Evolutionary conservation across 345 rosid genomes (phyloP).

Genomic region (Eucalyptus coolabah): DNA sequence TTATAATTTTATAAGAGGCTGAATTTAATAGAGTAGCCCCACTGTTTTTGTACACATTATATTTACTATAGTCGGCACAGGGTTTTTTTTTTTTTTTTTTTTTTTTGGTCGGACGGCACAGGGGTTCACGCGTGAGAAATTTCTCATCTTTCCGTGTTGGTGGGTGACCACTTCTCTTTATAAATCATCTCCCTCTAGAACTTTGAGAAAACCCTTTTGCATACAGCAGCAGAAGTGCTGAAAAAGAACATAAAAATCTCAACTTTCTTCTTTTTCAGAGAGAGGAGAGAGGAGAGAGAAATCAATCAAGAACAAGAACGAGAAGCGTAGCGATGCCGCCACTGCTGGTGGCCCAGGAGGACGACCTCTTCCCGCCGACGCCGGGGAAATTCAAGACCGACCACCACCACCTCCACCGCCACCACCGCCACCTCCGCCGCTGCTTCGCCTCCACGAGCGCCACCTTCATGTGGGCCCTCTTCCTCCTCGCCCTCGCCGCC

Average conservation of each 20-base stretch:
- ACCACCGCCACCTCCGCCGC: slow-evolving; percentile 60
- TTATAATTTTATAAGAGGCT: not conserved
- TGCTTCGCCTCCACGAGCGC: slow-evolving; percentile 82
- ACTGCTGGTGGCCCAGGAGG: slow-evolving; percentile 17
- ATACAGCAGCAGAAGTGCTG: not conserved
- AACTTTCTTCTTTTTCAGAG: not conserved
- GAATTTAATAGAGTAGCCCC: not conserved
- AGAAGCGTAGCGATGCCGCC: slow-evolving; percentile 39
- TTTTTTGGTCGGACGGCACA: not conserved
- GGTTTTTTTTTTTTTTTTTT: not conserved
- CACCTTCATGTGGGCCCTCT: slow-evolving; percentile 87
- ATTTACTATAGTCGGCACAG: not conserved
- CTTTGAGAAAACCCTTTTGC: not conserved
- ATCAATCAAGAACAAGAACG: not conserved
- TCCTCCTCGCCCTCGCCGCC: slow-evolving; percentile 81
- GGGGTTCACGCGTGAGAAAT: not conserved
- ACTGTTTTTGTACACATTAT: not conserved
- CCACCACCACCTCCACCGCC: not conserved
- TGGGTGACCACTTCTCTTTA: not conserved
- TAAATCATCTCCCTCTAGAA: not conserved
- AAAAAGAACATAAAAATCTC: not conserved
- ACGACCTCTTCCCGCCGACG: slow-evolving; percentile 77
- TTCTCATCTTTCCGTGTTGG: not conserved
- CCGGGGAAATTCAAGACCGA: slow-evolving; percentile 91
- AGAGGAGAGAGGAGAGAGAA: not conserved